A percentile compares a stretch with the other conserved stretches of the same genome.
Evolutionary conservation across 495 filamentous ascomycete species (phyloP).

Genomic region (Podospora appendiculata): DNA sequence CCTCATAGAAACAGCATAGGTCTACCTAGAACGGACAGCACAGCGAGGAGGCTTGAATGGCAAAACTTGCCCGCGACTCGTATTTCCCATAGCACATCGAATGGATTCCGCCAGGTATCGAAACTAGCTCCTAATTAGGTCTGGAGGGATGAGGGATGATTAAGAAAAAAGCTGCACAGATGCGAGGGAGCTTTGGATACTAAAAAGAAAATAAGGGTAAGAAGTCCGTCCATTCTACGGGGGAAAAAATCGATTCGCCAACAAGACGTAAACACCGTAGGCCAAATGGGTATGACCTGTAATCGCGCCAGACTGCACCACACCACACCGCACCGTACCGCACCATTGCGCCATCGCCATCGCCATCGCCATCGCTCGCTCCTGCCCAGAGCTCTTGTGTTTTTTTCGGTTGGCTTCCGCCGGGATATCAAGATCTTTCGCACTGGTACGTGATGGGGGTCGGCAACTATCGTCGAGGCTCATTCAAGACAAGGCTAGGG

Average conservation of each 20-base stretch:
- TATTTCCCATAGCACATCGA: slow-evolving; percentile 7
- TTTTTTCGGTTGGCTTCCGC: slow-evolving; percentile 7
- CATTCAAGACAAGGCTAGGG: not conserved
- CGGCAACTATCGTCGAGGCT: not conserved
- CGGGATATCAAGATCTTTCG: slow-evolving; percentile 12
- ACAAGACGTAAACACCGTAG: slow-evolving; percentile 24
- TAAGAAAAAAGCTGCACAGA: slow-evolving; percentile 22
- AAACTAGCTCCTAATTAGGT: slow-evolving; percentile 40
- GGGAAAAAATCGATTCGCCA: slow-evolving; percentile 18
- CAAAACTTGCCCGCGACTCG: too few relatives aligned
- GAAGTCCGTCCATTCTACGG: slow-evolving; percentile 15
- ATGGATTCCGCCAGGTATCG: slow-evolving; percentile 38
- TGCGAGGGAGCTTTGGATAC: slow-evolving; percentile 24
- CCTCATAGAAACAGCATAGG: too few relatives aligned
- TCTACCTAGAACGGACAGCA: too few relatives aligned
- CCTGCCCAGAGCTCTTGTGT: not conserved
- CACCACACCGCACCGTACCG: slow-evolving; percentile 4
- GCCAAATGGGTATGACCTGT: slow-evolving; percentile 19
- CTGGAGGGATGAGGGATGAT: slow-evolving; percentile 28
- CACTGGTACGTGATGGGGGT: slow-evolving; percentile 1
- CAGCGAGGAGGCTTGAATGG: too few relatives aligned
- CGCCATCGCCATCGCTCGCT: slow-evolving; percentile 13
- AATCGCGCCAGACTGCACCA: slow-evolving; percentile 6
- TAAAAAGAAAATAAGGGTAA: slow-evolving; percentile 25
- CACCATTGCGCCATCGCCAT: slow-evolving; percentile 12